Conservation (phyloP, 2,329 filamentous ascomycete genomes). For the Diaporthe nobilis region DNA sequence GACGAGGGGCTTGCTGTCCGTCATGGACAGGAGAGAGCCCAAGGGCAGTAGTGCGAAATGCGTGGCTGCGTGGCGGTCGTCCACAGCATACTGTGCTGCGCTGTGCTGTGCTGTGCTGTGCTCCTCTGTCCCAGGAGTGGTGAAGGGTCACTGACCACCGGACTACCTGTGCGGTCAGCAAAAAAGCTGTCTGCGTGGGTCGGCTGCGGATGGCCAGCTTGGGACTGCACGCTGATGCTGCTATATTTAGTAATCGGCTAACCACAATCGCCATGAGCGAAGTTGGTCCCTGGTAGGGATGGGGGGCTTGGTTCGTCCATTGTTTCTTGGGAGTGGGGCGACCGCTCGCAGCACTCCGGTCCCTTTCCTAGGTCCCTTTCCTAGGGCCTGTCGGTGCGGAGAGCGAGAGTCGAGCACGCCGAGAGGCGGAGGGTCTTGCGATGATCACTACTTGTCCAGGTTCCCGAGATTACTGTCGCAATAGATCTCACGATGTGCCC, state of each 20-base stretch:
- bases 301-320: constrained; percentile 29
- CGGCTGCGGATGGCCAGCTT: constrained; percentile 25
- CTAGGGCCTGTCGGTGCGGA: constrained; percentile 23
- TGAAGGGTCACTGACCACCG: constrained; percentile 15
- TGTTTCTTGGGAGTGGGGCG: constrained; percentile 26
- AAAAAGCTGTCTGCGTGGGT: constrained; percentile 23
- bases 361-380: constrained; percentile 20
- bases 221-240: constrained; percentile 27
- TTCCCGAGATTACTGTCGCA: constrained; percentile 32
- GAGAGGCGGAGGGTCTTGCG: constrained; percentile 12
- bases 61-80: constrained; percentile 36
- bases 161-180: constrained; percentile 5
- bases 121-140: constrained; percentile 16
- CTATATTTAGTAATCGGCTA: constrained; percentile 33
- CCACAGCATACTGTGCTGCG: constrained; percentile 20
- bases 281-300: constrained; percentile 17
- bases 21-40: constrained; percentile 31
- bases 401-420: constrained; percentile 6
- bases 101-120: neutral
- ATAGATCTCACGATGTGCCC: constrained; percentile 31
- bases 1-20: constrained; percentile 32
- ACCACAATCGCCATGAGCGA: constrained; percentile 18
- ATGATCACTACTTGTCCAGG: constrained; percentile 26
- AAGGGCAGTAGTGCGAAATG: constrained; percentile 34
- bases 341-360: constrained; percentile 27